phyloP scores from a whole-genome alignment of 805 yeast species.

The Crinitomyces ghanaensis region DNA sequence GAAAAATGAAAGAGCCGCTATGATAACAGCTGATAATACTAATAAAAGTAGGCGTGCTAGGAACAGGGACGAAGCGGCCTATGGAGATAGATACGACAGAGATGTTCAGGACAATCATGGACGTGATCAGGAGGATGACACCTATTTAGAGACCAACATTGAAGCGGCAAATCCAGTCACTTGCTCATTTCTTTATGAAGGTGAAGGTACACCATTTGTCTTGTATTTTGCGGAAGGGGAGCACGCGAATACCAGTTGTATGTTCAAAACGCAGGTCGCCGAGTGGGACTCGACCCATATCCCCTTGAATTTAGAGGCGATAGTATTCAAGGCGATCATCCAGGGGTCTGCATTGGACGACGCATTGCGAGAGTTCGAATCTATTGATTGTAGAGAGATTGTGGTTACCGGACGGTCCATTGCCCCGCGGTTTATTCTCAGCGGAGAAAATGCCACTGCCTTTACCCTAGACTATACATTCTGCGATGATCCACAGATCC shows the following conservation, averaged over 20 bases:
- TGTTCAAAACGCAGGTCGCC: too few species aligned
- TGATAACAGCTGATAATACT: not conserved
- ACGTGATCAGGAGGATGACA: not conserved
- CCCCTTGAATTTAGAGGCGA: conserved; percentile 4
- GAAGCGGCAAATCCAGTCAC: conserved; percentile 15
- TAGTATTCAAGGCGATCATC: not conserved
- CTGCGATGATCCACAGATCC: too few species aligned
- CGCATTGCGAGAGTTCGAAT: too few species aligned
- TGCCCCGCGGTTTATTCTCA: too few species aligned
- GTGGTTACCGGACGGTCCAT: conserved; percentile 18
- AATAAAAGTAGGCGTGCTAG: conserved; percentile 1
- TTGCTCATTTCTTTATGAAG: conserved; percentile 35
- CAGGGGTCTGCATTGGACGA: conserved; percentile 11
- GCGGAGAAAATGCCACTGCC: too few species aligned
- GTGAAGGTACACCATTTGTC: conserved; percentile 42
- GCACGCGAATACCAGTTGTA: conserved; percentile 43
- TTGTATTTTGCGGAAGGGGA: conserved; percentile 43
- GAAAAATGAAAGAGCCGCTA: conserved; percentile 2
- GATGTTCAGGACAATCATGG: not conserved
- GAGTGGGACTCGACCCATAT: conserved; percentile 42
- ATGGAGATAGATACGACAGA: not conserved
- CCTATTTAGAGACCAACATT: too few species aligned
- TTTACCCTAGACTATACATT: too few species aligned
- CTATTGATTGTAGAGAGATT: conserved; percentile 25
- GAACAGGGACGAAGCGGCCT: conserved; percentile 1